A percentile compares a stretch with the other conserved stretches of the same genome.
These are phyloP conservation scores for Exserohilum rostratum DNA, from an alignment of 2,329 filamentous ascomycete species.

Conservation along the genomic window DNA sequence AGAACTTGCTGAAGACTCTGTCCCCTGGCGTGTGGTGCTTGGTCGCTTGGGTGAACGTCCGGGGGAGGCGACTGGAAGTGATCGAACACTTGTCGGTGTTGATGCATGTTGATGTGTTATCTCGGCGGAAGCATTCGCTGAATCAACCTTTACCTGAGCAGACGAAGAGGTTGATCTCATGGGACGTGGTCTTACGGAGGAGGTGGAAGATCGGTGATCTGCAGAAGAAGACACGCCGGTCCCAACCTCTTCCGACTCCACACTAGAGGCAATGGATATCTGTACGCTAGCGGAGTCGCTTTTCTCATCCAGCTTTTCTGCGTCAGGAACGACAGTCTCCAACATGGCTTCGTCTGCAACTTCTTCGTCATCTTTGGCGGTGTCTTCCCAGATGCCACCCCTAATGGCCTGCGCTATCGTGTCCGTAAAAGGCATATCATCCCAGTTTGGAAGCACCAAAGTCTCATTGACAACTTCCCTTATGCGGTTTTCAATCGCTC, in stretches of 20 bases:
- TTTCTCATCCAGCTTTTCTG: conserved; percentile 29
- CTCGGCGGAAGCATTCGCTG: conserved; percentile 66
- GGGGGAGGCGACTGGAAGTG: conserved; percentile 64
- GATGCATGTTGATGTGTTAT: conserved; percentile 58
- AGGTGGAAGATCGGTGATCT: conserved; percentile 24
- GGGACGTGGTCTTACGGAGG: conserved; percentile 54
- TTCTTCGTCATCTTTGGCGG: conserved; percentile 18
- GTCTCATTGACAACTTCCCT: conserved; percentile 93
- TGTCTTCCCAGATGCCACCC: conserved; percentile 77
- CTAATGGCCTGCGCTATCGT: conserved; percentile 79
- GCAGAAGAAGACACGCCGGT: conserved; percentile 33
- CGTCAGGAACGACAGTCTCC: conserved; percentile 20
- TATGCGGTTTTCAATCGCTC: conserved; percentile 93
- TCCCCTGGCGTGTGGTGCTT: conserved; percentile 11
- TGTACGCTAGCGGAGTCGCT: conserved; percentile 29
- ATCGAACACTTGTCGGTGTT: conserved; percentile 68
- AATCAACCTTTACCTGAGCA: conserved; percentile 71
- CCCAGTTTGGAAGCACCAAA: conserved; percentile 91
- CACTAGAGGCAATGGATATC: conserved; percentile 27
- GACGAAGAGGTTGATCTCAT: conserved; percentile 67
- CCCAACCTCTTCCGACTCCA: conserved; percentile 26
- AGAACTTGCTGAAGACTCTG: conserved; percentile 18
- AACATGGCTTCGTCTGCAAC: conserved; percentile 19
- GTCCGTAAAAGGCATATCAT: conserved; percentile 88
- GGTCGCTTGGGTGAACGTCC: conserved; percentile 55